Evolutionary conservation across 768 basidiomycete species (phyloP).

Genomic region (Leucocoprinus sp.): DNA sequence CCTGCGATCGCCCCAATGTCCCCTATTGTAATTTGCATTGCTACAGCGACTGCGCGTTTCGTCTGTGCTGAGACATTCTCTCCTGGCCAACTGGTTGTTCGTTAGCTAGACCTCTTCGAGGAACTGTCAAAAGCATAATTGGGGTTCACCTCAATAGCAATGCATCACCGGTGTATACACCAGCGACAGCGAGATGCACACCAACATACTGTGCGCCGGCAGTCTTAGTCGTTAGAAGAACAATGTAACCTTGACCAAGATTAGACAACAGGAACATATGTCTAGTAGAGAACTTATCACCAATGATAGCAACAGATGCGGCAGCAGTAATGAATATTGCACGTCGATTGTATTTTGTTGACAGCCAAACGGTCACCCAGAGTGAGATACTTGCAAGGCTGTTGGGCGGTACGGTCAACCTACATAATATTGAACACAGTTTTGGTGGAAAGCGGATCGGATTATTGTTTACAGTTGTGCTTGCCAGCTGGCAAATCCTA

Average conservation of each 20-base stretch:
- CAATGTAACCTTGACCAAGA: constrained; percentile 38
- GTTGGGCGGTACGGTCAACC: constrained; percentile 56
- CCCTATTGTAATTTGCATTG: constrained; percentile 57
- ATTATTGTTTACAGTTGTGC: constrained; percentile 41
- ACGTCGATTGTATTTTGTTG: constrained; percentile 35
- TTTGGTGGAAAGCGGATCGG: background rate
- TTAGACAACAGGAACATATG: background rate
- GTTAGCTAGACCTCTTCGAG: background rate
- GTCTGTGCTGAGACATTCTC: constrained; percentile 67
- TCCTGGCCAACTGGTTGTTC: constrained; percentile 31
- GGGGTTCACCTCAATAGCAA: constrained; percentile 39
- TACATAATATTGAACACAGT: constrained; percentile 14
- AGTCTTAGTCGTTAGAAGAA: constrained; percentile 40
- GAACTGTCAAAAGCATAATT: background rate
- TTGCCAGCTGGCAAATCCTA: constrained; percentile 54
- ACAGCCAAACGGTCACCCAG: constrained; percentile 41
- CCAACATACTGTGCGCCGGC: constrained; percentile 51
- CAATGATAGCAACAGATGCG: constrained; percentile 43
- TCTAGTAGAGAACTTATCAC: constrained; percentile 21
- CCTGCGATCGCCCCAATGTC: constrained; percentile 53
- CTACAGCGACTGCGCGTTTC: constrained; percentile 53
- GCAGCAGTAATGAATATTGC: constrained; percentile 47
- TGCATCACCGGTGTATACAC: constrained; percentile 51
- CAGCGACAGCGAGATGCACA: constrained; percentile 46
- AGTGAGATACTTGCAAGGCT: constrained; percentile 41